These are phyloP conservation scores for Penicillium angulare DNA, from an alignment of 495 filamentous ascomycete species.

Conservation along the genomic window DNA sequence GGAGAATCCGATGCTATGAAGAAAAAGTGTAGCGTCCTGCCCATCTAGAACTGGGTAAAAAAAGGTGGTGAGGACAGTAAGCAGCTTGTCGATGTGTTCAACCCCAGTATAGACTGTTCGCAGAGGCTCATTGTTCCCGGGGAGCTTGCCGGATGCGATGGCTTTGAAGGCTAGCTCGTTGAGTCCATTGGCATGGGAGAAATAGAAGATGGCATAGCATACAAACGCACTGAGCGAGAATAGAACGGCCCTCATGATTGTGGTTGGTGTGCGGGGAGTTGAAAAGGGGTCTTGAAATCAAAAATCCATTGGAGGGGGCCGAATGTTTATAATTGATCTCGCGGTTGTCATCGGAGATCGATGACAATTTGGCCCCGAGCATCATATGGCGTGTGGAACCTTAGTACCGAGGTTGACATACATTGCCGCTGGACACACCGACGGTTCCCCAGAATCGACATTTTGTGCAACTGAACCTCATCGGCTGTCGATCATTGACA, in stretches of 20 bases:
- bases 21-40: constrained; percentile 36
- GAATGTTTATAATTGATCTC: constrained; percentile 9
- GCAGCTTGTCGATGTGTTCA: constrained; percentile 41
- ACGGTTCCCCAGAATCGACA: neutral
- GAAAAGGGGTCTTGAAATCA: neutral
- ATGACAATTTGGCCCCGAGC: neutral
- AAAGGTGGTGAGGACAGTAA: constrained; percentile 49
- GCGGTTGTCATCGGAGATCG: too few species aligned
- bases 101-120: constrained; percentile 52
- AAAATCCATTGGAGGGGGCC: neutral
- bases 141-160: constrained; percentile 34
- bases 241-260: constrained; percentile 3
- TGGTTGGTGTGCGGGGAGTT: too few species aligned
- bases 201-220: constrained; percentile 42
- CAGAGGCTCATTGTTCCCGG: constrained; percentile 38
- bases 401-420: constrained; percentile 11
- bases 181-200: constrained; percentile 41
- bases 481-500: constrained; percentile 15
- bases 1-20: constrained; percentile 51
- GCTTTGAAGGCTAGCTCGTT: constrained; percentile 26
- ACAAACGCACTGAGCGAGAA: constrained; percentile 41
- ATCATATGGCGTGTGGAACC: neutral
- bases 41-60: constrained; percentile 58
- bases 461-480: neutral
- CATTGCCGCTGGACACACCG: neutral